Conservation (phyloP, 306 rosid species). For the Macrotyloma uniflorum region DNA sequence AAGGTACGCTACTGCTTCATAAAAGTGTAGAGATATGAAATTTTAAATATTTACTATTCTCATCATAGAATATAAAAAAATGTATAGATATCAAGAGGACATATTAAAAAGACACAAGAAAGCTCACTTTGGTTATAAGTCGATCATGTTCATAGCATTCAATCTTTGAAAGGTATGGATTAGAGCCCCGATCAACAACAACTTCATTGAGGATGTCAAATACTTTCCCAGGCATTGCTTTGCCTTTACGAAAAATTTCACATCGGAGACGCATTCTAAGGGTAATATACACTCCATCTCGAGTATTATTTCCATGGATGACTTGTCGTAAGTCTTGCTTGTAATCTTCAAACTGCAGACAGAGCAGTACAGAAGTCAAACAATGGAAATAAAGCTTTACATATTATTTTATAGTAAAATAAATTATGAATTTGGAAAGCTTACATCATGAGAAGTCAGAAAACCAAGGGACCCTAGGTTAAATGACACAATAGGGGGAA, state of each 20-base stretch:
- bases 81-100: not conserved
- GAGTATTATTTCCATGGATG: conserved; percentile 84
- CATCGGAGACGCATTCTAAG: conserved; percentile 97
- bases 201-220: conserved; percentile 90
- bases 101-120: conserved; percentile 12
- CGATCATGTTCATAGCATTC: conserved; percentile 94
- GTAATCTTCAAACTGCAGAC: conserved; percentile 73
- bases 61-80: conserved; percentile 10
- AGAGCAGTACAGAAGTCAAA: conserved; percentile 43
- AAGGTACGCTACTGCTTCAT: conserved; percentile 29
- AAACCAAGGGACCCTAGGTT: conserved; percentile 99
- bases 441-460: conserved; percentile 89
- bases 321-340: conserved; percentile 80
- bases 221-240: conserved; percentile 88
- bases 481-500: conserved; percentile 95
- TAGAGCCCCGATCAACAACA: conserved; percentile 97
- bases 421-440: conserved; percentile 38
- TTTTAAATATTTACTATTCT: conserved; percentile 9
- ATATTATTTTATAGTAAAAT: conserved; percentile 9
- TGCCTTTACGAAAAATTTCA: conserved; percentile 81
- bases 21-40: conserved; percentile 27
- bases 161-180: conserved; percentile 96
- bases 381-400: conserved; percentile 12
- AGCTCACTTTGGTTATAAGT: conserved; percentile 91
- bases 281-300: conserved; percentile 97